These are phyloP conservation scores for Arthrobotrys iridis DNA, from an alignment of 2,329 filamentous ascomycete genomes.

Conservation along the genomic window DNA sequence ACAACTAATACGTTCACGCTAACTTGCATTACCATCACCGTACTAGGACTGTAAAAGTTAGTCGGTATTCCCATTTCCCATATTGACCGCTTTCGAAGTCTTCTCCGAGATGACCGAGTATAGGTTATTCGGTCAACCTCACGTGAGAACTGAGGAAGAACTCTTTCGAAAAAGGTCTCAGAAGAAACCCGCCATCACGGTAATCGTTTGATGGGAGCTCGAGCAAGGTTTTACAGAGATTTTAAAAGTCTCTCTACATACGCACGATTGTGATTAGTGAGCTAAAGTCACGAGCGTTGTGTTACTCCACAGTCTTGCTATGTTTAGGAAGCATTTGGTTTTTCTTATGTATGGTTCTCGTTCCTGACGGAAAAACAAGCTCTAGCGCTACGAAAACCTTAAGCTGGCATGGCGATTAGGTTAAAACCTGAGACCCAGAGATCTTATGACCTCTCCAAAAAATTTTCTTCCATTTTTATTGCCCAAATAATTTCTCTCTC, in stretches of 20 bases:
- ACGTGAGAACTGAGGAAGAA: constrained; percentile 6
- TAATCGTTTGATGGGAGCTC: neutral
- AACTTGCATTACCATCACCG: neutral
- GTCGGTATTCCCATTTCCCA: neutral
- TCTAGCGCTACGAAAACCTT: constrained; percentile 14
- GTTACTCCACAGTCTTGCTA: constrained; percentile 24
- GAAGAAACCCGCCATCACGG: neutral
- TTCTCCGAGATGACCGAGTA: neutral
- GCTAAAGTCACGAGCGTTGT: constrained; percentile 28
- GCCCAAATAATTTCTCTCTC: constrained; percentile 2
- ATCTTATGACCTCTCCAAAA: constrained; percentile 27
- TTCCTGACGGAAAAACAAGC: constrained; percentile 17
- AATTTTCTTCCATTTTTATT: constrained; percentile 10
- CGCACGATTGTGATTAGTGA: constrained; percentile 6
- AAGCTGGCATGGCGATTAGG: constrained; percentile 11
- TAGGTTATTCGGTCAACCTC: neutral
- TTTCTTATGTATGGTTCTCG: neutral
- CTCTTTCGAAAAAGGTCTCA: constrained; percentile 17
- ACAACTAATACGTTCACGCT: neutral
- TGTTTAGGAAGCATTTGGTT: constrained; percentile 2
- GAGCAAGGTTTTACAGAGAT: neutral
- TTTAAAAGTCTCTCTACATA: neutral
- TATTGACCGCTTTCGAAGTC: neutral
- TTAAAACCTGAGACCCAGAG: constrained; percentile 14
- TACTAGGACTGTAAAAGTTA: neutral